These are phyloP conservation scores for Melaleuca quinquenervia DNA, from an alignment of 345 rosid genomes.

Conservation along the genomic window DNA sequence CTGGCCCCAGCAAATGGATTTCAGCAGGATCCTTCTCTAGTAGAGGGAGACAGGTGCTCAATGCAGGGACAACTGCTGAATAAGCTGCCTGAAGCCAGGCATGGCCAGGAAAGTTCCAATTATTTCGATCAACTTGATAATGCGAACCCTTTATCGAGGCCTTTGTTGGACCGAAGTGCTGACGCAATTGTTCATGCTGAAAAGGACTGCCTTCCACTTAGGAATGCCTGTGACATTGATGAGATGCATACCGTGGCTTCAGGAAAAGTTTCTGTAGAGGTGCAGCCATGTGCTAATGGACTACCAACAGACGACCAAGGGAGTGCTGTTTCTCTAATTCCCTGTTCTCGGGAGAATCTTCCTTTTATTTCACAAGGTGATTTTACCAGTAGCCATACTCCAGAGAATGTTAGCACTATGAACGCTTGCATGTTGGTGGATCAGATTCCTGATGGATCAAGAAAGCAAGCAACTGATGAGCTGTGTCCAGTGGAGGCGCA, in stretches of 20 bases:
- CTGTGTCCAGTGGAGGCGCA: background rate
- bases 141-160: background rate
- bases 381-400: conserved; percentile 4
- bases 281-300: background rate
- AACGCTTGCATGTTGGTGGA: background rate
- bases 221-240: background rate
- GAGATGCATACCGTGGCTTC: background rate
- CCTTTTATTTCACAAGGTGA: background rate
- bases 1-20: conserved; percentile 26
- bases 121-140: background rate
- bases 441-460: background rate
- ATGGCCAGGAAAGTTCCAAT: background rate
- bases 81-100: conserved; percentile 5
- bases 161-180: background rate
- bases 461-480: background rate
- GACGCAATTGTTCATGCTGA: background rate
- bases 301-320: conserved; percentile 3
- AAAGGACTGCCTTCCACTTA: conserved; percentile 2
- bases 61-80: conserved; percentile 19
- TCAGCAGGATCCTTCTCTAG: conserved; percentile 30
- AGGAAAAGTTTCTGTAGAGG: background rate
- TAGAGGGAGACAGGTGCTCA: conserved; percentile 40
- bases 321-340: conserved; percentile 10
- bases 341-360: conserved; percentile 7
- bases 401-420: conserved; percentile 10